A percentile compares a stretch with the other conserved stretches of the same genome.
phyloP scores from a whole-genome alignment of 371 early-diverging fungal species.

The Syncephalastrum racemosum region DNA sequence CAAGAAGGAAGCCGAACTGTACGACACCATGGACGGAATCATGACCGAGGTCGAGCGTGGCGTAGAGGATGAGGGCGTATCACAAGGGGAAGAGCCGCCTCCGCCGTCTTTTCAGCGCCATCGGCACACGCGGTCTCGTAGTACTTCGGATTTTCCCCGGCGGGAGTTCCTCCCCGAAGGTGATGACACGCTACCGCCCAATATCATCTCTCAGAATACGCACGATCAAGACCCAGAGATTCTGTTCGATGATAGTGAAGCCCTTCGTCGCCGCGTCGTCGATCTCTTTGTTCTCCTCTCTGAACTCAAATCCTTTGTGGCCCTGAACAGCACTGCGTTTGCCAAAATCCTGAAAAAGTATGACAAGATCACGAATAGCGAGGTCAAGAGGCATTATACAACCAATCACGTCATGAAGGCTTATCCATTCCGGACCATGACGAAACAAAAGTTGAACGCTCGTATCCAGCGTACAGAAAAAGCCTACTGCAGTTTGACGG shows the following conservation, averaged over 20 bases:
- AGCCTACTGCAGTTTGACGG: slow-evolving; percentile 60
- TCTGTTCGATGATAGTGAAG: not conserved
- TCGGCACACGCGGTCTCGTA: slow-evolving; percentile 9
- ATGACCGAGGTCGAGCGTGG: slow-evolving; percentile 30
- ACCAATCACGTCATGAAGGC: slow-evolving; percentile 51
- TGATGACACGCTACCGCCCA: slow-evolving; percentile 44
- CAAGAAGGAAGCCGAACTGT: slow-evolving; percentile 80
- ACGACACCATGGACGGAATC: slow-evolving; percentile 59
- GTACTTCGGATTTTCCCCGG: slow-evolving; percentile 32
- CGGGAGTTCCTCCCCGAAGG: slow-evolving; percentile 31
- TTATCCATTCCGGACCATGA: slow-evolving; percentile 64
- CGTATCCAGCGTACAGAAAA: slow-evolving; percentile 57
- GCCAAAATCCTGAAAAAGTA: slow-evolving; percentile 95
- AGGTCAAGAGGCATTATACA: slow-evolving; percentile 56
- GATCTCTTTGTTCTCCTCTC: slow-evolving; percentile 79
- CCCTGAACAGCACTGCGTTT: slow-evolving; percentile 94
- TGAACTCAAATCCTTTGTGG: slow-evolving; percentile 87
- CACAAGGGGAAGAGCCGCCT: too few species aligned
- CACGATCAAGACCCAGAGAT: slow-evolving; percentile 28
- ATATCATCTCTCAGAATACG: slow-evolving; percentile 29
- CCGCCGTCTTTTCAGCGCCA: not conserved
- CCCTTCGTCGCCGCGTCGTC: slow-evolving; percentile 39
- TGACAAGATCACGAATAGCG: slow-evolving; percentile 83
- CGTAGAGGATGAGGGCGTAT: too few species aligned
- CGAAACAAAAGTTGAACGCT: slow-evolving; percentile 59